Evolutionary conservation across 257 asterid genomes (phyloP).

Genomic region (Capsicum baccatum): DNA sequence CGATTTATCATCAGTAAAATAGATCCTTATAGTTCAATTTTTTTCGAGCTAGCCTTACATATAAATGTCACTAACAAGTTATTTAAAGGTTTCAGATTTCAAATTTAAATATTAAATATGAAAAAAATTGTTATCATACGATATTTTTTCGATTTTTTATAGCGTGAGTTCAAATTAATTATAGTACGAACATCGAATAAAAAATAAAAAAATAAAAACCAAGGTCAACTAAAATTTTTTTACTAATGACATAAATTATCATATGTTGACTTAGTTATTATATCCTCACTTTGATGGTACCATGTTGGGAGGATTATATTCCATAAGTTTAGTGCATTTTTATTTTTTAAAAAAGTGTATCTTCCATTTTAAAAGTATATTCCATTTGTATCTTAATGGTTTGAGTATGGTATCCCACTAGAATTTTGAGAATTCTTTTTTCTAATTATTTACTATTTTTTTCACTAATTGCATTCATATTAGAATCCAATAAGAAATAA

Average conservation of each 20-base stretch:
- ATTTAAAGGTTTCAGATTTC: too few relatives aligned
- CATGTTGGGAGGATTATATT: background rate
- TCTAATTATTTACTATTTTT: background rate
- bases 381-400: background rate
- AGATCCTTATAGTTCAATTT: too few relatives aligned
- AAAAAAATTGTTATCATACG: too few relatives aligned
- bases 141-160: too few relatives aligned
- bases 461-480: too few relatives aligned
- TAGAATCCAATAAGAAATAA: too few relatives aligned
- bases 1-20: too few relatives aligned
- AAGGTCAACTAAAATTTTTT: background rate
- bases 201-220: background rate
- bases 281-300: constrained; percentile 19
- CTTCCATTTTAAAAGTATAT: background rate
- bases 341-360: background rate
- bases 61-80: too few relatives aligned
- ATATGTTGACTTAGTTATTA: constrained; percentile 5
- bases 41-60: too few relatives aligned
- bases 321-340: constrained; percentile 14
- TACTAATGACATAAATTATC: background rate
- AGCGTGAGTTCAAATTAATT: background rate
- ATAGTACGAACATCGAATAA: background rate
- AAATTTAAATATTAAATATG: too few relatives aligned
- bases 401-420: constrained; percentile 15
- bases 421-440: background rate